Evolutionary conservation across 2,329 filamentous ascomycete genomes (phyloP), one percentile per base, ranked within the genome.

Genomic region (Colletotrichum sidae): DNA sequence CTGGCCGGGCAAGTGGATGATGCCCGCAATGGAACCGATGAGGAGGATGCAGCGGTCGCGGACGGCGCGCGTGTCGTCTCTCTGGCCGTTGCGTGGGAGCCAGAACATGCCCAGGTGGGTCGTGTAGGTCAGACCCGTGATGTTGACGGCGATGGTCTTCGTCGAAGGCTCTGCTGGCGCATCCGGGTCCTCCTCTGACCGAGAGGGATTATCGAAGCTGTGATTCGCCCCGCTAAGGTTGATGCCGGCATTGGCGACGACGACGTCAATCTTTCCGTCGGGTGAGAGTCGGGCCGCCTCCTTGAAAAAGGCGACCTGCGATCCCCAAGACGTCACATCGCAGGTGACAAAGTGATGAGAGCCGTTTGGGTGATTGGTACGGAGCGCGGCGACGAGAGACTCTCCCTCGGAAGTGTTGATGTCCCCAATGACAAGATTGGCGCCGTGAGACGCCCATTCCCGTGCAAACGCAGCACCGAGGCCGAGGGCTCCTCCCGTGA

Each of bases 241-340:
- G 69, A 91, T 85, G 51, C 90, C 90, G 0, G 90, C 90, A 72
- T 90, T 91, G 67, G 89, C 88, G 50, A 91, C 86, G 5, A 91
- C 88, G 17, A 83, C 79, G 74, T 91, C 88, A 67, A 91, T 83
- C 11, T 83, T 82, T 13, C 83, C 81, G 55, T 84, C 80, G 0
- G 82, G 81, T 65, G 86, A 88, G 59, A 86, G 76, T 56, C 79
- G 77, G 42, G 81, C 78, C 3, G 88, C 88, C 57, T 82, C 76
- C 49, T 86, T 84, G 80, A 92, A 92, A 58, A 92, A 80, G 35
- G 82, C 77, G 50, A 88, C 85, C 72, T 92, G 89, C 6, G 84
- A 86, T 47, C 86, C 78, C 88, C 88, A 92, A 68, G 84, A 80
- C 2, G 86, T 87, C 9, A 92, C 89, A 76, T 92, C 86, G 79